Evolutionary conservation across 2,329 filamentous ascomycete genomes (phyloP).

Genomic region (Ophiosphaerella narmari): DNA sequence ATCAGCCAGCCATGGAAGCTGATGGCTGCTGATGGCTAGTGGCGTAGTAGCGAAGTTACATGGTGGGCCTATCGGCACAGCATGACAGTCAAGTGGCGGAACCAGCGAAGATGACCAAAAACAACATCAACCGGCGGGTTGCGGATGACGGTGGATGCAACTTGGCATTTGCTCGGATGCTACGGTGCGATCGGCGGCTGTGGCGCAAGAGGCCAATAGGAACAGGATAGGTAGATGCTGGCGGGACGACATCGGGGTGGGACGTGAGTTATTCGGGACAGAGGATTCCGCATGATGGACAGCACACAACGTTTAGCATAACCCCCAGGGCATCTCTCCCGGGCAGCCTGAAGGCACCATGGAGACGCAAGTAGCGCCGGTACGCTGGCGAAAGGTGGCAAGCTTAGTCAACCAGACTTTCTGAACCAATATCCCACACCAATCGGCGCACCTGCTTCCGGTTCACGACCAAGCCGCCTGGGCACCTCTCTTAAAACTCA

Average conservation of each 20-base stretch:
- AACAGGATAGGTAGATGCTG: conserved; percentile 8
- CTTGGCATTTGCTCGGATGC: neutral
- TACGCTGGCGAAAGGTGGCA: conserved; percentile 12
- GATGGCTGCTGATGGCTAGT: too few species aligned
- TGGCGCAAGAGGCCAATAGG: conserved; percentile 22
- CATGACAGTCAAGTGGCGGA: too few species aligned
- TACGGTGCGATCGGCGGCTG: conserved; percentile 20
- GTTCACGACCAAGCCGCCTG: conserved; percentile 27
- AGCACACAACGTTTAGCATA: conserved; percentile 2
- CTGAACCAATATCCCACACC: conserved; percentile 17
- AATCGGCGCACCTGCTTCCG: conserved; percentile 33
- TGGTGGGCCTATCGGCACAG: too few species aligned
- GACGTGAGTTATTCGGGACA: conserved; percentile 2
- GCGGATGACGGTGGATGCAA: neutral
- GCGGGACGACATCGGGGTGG: conserved; percentile 17
- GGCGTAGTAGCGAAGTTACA: too few species aligned
- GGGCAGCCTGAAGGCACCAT: conserved; percentile 14
- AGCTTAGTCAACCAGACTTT: conserved; percentile 17
- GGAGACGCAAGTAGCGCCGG: conserved; percentile 6
- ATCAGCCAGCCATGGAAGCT: conserved; percentile 8
- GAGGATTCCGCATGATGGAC: conserved; percentile 9
- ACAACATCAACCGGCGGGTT: neutral
- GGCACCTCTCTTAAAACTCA: conserved; percentile 28
- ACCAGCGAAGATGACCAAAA: neutral
- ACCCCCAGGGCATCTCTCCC: neutral